phyloP scores from a whole-genome alignment of 1,284 basidiomycete species.

The Trametes sp. region DNA sequence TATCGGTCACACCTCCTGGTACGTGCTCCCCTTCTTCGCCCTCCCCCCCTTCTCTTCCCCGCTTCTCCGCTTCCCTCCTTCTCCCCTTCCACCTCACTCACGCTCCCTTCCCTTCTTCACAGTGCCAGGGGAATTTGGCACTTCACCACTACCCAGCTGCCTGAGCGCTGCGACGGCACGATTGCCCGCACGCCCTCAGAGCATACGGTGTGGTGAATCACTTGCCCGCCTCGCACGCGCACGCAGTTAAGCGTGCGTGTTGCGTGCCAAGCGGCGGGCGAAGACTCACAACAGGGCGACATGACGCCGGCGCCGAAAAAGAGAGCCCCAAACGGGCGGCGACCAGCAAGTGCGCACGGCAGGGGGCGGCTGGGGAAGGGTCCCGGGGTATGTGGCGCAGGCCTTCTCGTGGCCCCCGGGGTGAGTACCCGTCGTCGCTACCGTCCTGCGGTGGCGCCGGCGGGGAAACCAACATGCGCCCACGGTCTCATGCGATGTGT shows the following conservation, averaged over 20 bases:
- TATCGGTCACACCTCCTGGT: slow-evolving; percentile 14
- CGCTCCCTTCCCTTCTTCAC: not conserved
- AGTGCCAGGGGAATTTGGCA: slow-evolving; percentile 10
- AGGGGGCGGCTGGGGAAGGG: slow-evolving; percentile 27
- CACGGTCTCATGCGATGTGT: not conserved
- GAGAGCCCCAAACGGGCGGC: slow-evolving; percentile 16
- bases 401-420: slow-evolving; percentile 32
- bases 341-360: slow-evolving; percentile 26
- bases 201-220: slow-evolving; percentile 3
- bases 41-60: not conserved
- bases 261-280: slow-evolving; percentile 18
- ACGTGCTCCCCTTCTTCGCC: slow-evolving; percentile 3
- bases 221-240: slow-evolving; percentile 15
- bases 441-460: not conserved
- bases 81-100: not conserved
- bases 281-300: slow-evolving; percentile 24
- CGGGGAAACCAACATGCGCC: slow-evolving; percentile 31
- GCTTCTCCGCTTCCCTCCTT: not conserved
- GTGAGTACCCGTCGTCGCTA: slow-evolving; percentile 27
- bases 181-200: slow-evolving; percentile 9
- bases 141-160: slow-evolving; percentile 3
- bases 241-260: slow-evolving; percentile 17
- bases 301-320: slow-evolving; percentile 18
- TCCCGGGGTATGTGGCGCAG: slow-evolving; percentile 29
- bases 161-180: slow-evolving; percentile 8